These are phyloP conservation scores for Cryptococcus sp. DNA, from an alignment of 1,284 basidiomycete species.

Conservation along the genomic window DNA sequence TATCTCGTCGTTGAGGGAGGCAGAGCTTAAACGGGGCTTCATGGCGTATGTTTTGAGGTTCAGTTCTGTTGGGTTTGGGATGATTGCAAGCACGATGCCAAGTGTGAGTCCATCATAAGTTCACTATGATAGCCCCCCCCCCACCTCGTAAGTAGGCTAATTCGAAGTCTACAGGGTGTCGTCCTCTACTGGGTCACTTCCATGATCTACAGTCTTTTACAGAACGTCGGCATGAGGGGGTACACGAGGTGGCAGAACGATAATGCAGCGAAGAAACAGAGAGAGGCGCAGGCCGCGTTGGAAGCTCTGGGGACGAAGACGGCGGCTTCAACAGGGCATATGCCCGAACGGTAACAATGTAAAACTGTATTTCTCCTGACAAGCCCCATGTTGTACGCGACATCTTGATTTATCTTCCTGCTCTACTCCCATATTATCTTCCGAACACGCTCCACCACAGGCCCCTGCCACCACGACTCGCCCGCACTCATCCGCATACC, in stretches of 20 bases:
- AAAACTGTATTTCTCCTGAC: not conserved
- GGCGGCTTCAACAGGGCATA: not conserved
- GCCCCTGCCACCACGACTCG: not conserved
- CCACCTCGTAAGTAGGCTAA: not conserved
- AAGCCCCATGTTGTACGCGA: no score
- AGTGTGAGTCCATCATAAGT: slow-evolving; percentile 33
- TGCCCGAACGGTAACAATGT: not conserved
- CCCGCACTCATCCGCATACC: slow-evolving; percentile 17
- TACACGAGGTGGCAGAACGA: slow-evolving; percentile 3
- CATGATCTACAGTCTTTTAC: slow-evolving; percentile 52
- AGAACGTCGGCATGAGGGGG: slow-evolving; percentile 32
- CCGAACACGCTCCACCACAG: not conserved
- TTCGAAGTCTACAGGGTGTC: slow-evolving; percentile 44
- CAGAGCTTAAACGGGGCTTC: slow-evolving; percentile 11
- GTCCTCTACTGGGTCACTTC: slow-evolving; percentile 56
- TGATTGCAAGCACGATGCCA: slow-evolving; percentile 27
- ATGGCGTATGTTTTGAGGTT: slow-evolving; percentile 19
- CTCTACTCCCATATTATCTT: not conserved
- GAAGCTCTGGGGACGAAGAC: not conserved
- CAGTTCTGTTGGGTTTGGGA: slow-evolving; percentile 23
- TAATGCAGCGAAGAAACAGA: not conserved
- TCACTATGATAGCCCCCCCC: no score
- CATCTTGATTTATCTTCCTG: no score
- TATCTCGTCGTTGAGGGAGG: slow-evolving; percentile 11
- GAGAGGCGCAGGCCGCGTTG: not conserved